Evolutionary conservation across 208 protist genomes (phyloP).

Genomic region (Leishmania braziliensis): DNA sequence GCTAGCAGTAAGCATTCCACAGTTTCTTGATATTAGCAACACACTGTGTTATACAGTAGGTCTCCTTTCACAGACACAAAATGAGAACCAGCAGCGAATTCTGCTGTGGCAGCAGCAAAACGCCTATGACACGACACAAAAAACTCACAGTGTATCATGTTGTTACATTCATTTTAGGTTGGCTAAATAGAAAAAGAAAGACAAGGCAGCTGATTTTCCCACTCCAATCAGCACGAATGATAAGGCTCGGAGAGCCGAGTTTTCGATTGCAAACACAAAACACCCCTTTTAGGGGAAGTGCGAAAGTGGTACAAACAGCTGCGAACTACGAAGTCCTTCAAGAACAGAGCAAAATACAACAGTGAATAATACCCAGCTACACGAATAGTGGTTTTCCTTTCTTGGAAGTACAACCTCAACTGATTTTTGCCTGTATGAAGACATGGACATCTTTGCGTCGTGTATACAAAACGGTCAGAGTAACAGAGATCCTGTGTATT

Average conservation of each 20-base stretch:
- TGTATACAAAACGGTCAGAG: background rate
- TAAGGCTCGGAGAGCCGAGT: background rate
- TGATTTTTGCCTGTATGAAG: background rate
- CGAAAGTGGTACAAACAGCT: background rate
- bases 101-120: slow-evolving; percentile 26
- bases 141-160: slow-evolving; percentile 26
- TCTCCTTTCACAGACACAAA: slow-evolving; percentile 36
- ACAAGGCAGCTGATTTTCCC: background rate
- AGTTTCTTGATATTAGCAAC: slow-evolving; percentile 11
- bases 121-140: slow-evolving; percentile 21
- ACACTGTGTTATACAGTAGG: slow-evolving; percentile 28
- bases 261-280: background rate
- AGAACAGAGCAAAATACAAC: background rate
- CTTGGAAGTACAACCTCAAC: background rate
- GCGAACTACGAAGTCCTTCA: background rate
- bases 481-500: background rate
- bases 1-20: slow-evolving; percentile 35
- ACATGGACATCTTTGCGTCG: background rate
- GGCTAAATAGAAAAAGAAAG: background rate
- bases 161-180: background rate
- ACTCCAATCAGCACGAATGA: background rate
- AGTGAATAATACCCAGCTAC: background rate
- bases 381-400: background rate
- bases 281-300: background rate
- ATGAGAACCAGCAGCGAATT: slow-evolving; percentile 34